A percentile compares a stretch with the other conserved stretches of the same genome.
Evolutionary conservation across 345 rosid species (phyloP).

Genomic region (Populus simonii): DNA sequence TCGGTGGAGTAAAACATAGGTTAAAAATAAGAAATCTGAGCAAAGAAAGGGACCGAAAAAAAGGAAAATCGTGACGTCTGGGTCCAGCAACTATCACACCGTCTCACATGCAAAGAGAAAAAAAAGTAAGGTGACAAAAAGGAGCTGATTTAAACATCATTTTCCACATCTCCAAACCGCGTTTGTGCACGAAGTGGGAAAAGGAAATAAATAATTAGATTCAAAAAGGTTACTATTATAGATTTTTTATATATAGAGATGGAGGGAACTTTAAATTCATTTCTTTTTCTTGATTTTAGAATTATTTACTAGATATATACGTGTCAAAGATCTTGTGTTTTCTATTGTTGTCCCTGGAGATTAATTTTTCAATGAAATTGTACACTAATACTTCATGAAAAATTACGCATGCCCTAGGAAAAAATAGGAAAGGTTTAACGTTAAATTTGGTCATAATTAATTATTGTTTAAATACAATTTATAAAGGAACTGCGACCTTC

Average conservation of each 20-base stretch:
- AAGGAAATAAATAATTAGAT: neutral
- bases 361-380: neutral
- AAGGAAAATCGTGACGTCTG: neutral
- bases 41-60: neutral
- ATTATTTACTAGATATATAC: neutral
- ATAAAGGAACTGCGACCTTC: neutral
- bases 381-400: neutral
- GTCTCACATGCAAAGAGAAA: conserved; percentile 25
- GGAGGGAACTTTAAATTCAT: neutral
- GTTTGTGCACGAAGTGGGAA: conserved; percentile 10
- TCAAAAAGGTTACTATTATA: neutral
- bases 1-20: neutral
- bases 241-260: neutral
- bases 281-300: neutral
- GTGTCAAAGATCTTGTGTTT: neutral
- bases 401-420: neutral
- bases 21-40: neutral
- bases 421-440: neutral
- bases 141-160: conserved; percentile 1
- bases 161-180: conserved; percentile 13
- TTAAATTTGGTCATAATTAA: too few species aligned
- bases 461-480: neutral
- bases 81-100: conserved; percentile 20
- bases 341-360: neutral
- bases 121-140: conserved; percentile 6